phyloP scores from a whole-genome alignment of 2,329 filamentous ascomycete species.

The Fusarium graminum region DNA sequence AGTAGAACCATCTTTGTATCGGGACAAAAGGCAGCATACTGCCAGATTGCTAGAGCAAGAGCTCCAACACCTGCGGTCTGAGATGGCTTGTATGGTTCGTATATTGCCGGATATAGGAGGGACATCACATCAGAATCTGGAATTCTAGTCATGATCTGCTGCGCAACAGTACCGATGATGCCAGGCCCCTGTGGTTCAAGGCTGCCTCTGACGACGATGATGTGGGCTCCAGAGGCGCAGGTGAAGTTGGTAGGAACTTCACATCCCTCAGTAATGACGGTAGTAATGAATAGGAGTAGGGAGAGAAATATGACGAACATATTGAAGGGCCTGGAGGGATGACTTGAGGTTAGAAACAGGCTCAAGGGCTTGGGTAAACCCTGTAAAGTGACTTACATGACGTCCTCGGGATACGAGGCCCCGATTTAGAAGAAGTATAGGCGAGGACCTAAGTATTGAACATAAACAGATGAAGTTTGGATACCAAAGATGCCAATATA shows the following conservation, averaged over 20 bases:
- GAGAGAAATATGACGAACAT: slow-evolving; percentile 24
- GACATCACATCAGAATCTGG: slow-evolving; percentile 20
- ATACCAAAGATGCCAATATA: not conserved
- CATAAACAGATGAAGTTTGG: too few relatives aligned
- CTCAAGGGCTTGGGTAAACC: not conserved
- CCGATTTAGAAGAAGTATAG: not conserved
- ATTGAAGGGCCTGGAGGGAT: not conserved
- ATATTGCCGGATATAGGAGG: slow-evolving; percentile 38
- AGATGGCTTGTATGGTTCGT: slow-evolving; percentile 34
- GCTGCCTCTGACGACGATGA: slow-evolving; percentile 43
- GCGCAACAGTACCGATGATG: slow-evolving; percentile 41
- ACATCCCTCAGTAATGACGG: slow-evolving; percentile 3
- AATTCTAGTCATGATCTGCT: slow-evolving; percentile 24
- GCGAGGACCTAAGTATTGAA: not conserved
- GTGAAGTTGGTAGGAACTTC: not conserved
- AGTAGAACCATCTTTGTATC: slow-evolving; percentile 42
- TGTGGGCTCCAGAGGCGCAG: slow-evolving; percentile 37
- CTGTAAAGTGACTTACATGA: not conserved
- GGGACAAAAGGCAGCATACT: slow-evolving; percentile 34
- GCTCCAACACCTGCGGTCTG: slow-evolving; percentile 36
- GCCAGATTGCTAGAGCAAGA: slow-evolving; percentile 18
- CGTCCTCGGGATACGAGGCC: too few relatives aligned
- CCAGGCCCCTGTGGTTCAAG: slow-evolving; percentile 38
- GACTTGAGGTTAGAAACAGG: not conserved
- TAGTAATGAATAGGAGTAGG: not conserved